Evolutionary conservation across 202 grass and related monocot species (phyloP).

Genomic region (Setaria italica): DNA sequence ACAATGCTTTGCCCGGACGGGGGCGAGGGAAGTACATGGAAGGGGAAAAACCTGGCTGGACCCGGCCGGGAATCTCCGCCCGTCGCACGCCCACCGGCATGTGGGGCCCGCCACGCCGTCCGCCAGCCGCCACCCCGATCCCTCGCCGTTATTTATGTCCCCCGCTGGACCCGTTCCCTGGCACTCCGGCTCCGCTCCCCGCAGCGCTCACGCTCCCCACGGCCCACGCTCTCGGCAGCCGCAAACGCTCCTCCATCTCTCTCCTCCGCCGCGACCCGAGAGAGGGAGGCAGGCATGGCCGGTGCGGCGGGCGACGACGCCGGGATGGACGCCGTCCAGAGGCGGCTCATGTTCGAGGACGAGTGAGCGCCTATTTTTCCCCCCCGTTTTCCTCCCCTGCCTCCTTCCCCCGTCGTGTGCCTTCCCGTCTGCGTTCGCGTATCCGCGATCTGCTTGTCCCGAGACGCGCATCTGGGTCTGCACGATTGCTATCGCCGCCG

Average conservation of each 20-base stretch:
- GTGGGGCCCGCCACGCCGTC: not conserved
- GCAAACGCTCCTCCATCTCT: not conserved
- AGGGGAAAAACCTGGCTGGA: not conserved
- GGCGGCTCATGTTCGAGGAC: slow-evolving; percentile 98
- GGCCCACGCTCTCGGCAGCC: not conserved
- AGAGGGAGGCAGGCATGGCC: slow-evolving; percentile 39
- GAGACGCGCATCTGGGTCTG: not conserved
- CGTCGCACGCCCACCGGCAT: not conserved
- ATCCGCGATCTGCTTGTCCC: not conserved
- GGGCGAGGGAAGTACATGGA: not conserved
- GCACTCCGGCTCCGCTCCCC: not conserved
- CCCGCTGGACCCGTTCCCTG: not conserved
- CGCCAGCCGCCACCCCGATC: not conserved
- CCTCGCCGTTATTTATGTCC: slow-evolving; percentile 27
- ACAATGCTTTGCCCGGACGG: not conserved
- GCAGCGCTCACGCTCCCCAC: not conserved
- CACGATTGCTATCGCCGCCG: not conserved
- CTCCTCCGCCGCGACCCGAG: not conserved
- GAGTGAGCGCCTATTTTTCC: slow-evolving; percentile 56
- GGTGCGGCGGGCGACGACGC: slow-evolving; percentile 55
- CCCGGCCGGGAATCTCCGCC: slow-evolving; percentile 19
- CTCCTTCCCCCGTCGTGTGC: not conserved
- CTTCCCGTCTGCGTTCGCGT: not conserved
- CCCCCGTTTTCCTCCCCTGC: not conserved
- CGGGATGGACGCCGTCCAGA: slow-evolving; percentile 94